Evolutionary conservation across 2,329 filamentous ascomycete genomes (phyloP).

Genomic region (Rugonectria rugulosa): DNA sequence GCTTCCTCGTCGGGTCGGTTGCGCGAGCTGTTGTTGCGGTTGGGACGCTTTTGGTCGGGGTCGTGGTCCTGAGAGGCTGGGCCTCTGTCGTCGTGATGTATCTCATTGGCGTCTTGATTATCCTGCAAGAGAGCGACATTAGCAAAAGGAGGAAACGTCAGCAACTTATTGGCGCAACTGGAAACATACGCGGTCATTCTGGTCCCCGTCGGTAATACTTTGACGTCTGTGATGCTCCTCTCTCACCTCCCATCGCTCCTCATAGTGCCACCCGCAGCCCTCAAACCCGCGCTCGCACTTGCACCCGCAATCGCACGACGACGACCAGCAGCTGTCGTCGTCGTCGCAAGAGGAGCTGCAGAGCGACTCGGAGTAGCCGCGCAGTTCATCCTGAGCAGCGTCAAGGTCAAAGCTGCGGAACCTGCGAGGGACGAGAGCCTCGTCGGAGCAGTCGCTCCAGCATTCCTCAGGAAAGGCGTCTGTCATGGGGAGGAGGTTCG

Average conservation of each 20-base stretch:
- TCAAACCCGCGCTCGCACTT: neutral
- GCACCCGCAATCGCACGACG: neutral
- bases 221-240: neutral
- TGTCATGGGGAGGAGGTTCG: slow-evolving; percentile 11
- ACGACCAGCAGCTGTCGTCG: neutral
- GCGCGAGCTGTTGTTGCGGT: neutral
- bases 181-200: neutral
- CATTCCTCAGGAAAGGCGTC: slow-evolving; percentile 22
- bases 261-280: neutral
- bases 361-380: neutral
- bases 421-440: neutral
- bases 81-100: neutral
- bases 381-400: neutral
- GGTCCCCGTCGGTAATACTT: neutral
- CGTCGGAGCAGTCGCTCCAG: slow-evolving; percentile 2
- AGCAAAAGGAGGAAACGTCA: too few relatives aligned
- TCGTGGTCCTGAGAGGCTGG: neutral
- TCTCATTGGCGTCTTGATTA: neutral
- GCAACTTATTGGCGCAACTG: neutral
- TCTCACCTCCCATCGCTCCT: neutral
- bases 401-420: neutral
- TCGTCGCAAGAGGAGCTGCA: neutral
- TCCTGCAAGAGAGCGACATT: too few relatives aligned
- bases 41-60: too few relatives aligned
- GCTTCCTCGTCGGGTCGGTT: neutral